These are phyloP conservation scores for Pneumocystis oryctolagi DNA, from an alignment of 1,139 yeast genomes.

Conservation along the genomic window DNA sequence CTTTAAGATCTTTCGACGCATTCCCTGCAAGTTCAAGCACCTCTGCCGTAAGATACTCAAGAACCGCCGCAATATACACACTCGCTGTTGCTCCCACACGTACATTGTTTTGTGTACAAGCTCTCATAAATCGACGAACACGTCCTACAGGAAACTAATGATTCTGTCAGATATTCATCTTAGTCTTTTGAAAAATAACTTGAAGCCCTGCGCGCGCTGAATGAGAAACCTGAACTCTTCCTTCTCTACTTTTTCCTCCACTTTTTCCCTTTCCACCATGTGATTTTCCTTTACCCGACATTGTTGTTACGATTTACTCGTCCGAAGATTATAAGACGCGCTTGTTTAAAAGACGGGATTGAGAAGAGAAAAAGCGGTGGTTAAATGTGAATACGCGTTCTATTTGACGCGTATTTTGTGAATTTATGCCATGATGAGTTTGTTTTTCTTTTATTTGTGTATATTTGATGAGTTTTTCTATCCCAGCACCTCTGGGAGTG, in stretches of 20 bases:
- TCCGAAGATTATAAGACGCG: no score
- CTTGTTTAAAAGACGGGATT: no score
- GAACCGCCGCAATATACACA: constrained; percentile 87
- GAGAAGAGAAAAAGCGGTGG: no score
- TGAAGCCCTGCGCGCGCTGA: constrained; percentile 96
- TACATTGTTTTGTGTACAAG: constrained; percentile 78
- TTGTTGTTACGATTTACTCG: no score
- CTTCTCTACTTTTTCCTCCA: constrained; percentile 51
- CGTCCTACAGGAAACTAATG: constrained; percentile 83
- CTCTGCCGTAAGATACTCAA: constrained; percentile 95
- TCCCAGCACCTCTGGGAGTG: no score
- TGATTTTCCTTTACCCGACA: constrained; percentile 76
- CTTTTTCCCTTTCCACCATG: constrained; percentile 86
- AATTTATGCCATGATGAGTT: no score
- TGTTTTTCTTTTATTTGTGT: no score
- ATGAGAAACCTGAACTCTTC: constrained; percentile 58
- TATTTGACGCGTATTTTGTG: no score
- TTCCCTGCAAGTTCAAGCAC: constrained; percentile 97
- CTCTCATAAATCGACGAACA: constrained; percentile 87
- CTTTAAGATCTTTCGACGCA: constrained; percentile 96
- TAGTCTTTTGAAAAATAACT: background rate
- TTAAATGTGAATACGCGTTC: no score
- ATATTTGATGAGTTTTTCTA: no score
- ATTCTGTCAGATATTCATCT: background rate
- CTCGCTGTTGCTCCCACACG: constrained; percentile 81